Conservation (phyloP, 768 basidiomycete genomes). For the Russula dissimulans region DNA sequence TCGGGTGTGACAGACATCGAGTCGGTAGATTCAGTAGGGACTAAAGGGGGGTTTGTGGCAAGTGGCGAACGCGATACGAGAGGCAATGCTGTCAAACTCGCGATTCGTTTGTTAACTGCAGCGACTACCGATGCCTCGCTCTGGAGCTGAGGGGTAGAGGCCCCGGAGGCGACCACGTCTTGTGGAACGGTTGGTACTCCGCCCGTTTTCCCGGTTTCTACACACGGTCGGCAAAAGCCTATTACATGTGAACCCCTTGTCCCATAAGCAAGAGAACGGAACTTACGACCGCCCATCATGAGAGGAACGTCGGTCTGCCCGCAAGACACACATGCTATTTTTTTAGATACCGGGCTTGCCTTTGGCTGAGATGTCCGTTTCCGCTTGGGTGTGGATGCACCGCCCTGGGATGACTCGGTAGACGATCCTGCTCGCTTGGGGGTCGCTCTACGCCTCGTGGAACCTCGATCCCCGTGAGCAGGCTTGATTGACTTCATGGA, state of each 20-base stretch:
- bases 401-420: not conserved
- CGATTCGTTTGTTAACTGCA: conserved; percentile 4
- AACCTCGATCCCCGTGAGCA: conserved; percentile 29
- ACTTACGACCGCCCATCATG: conserved; percentile 68
- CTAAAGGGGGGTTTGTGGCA: conserved; percentile 10
- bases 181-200: not conserved
- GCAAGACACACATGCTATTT: conserved; percentile 51
- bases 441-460: conserved; percentile 29
- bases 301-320: conserved; percentile 62
- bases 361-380: conserved; percentile 32
- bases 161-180: not conserved
- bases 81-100: not conserved
- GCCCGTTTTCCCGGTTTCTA: conserved; percentile 25
- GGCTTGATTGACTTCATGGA: conserved; percentile 53
- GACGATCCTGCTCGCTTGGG: conserved; percentile 25
- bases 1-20: not conserved
- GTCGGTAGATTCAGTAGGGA: conserved; percentile 11
- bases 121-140: not conserved
- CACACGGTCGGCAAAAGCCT: conserved; percentile 67
- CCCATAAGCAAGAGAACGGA: not conserved
- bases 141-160: not conserved
- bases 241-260: not conserved
- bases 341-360: conserved; percentile 29
- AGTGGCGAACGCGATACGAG: conserved; percentile 7
- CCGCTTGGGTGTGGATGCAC: conserved; percentile 31